Evolutionary conservation across 1,139 yeast species (phyloP).

Genomic region (Casaregolazyma suthepensis): DNA sequence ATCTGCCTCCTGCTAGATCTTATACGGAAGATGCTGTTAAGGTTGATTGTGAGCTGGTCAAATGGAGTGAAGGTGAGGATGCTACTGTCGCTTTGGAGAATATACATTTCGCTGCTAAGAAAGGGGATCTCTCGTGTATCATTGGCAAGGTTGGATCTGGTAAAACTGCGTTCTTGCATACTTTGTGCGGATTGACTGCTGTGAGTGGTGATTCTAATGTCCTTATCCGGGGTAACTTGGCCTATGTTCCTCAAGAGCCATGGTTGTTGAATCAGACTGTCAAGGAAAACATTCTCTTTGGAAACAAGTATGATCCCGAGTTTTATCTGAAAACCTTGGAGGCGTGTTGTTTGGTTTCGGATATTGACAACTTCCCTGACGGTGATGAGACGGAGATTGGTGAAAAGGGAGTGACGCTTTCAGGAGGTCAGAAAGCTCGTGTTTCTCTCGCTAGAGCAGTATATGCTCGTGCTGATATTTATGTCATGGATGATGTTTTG

Average conservation of each 20-base stretch:
- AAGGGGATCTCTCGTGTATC: slow-evolving; percentile 60
- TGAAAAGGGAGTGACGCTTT: slow-evolving; percentile 79
- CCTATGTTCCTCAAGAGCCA: slow-evolving; percentile 75
- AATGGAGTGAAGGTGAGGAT: slow-evolving; percentile 40
- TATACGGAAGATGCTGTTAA: slow-evolving; percentile 26
- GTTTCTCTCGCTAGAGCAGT: slow-evolving; percentile 82
- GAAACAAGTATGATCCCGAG: slow-evolving; percentile 61
- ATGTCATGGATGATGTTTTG: slow-evolving; percentile 69
- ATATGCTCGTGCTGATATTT: slow-evolving; percentile 74
- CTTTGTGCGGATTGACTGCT: slow-evolving; percentile 54
- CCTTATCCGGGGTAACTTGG: slow-evolving; percentile 54
- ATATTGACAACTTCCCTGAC: slow-evolving; percentile 58
- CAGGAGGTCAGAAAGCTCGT: slow-evolving; percentile 91
- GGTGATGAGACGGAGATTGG: slow-evolving; percentile 85
- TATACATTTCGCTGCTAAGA: slow-evolving; percentile 47
- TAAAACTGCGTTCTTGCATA: slow-evolving; percentile 59
- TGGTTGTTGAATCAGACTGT: slow-evolving; percentile 77
- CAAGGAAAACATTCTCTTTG: slow-evolving; percentile 72
- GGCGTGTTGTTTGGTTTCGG: slow-evolving; percentile 71
- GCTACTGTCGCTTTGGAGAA: slow-evolving; percentile 42
- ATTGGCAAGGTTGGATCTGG: slow-evolving; percentile 80
- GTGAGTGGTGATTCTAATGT: slow-evolving; percentile 65
- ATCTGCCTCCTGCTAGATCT: slow-evolving; percentile 27
- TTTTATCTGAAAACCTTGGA: slow-evolving; percentile 62
- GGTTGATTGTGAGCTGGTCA: slow-evolving; percentile 39